Base-by-base conservation (phyloP, 208 protist genomes). In the Herpetomonas tarakana region DNA sequence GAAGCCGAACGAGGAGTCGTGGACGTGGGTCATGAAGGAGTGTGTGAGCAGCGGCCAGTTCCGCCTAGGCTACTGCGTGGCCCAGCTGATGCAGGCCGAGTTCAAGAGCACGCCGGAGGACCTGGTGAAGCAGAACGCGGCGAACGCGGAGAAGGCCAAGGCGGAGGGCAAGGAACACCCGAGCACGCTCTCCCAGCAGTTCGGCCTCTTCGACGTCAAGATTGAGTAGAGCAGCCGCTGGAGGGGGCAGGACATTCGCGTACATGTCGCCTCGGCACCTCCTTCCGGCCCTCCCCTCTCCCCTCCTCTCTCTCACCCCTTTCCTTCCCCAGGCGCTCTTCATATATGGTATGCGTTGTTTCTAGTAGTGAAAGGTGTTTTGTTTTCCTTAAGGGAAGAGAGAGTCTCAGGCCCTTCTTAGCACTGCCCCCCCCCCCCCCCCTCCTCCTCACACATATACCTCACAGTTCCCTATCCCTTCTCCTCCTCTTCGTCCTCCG, bases 161-260 rank as follows among this genome's bases (percentile, higher is more conserved):
- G 74, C 80, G 56, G 85, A 90, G 50, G 88, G 83, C 68, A 91
- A 93, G 63, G 83, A 93, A 59, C 78, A 88, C 78, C 86, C 88
- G 24, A 66, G 78, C 54, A 49, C 81, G 57, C 71, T 94, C 47
- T 50, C 68, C 29, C 69, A 91, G 69, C 81, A 88, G 78, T 65
- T 77, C 47, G 72, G 71, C 35, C 69, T 94, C 52, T 89, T 94
- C 50, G 88, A 94, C 54, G 83, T 94, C 63, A 89, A 94, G 83
- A 90, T 94, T 57, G 70, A 81, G 74, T 93, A 91, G 68, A n/a
- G 9, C 30, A 7, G 39, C 3, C 14, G n/a, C 4, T 18, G 3
- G 19, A 16, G 22, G 12, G 18, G 3, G 31, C 16, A 6, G 35
- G 14, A 6, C 9, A 41, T 6, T 41, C 14, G 35, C 14, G 35